phyloP scores from a whole-genome alignment of 139 green algal genomes.

The Tetradesmus lagerheimii region DNA sequence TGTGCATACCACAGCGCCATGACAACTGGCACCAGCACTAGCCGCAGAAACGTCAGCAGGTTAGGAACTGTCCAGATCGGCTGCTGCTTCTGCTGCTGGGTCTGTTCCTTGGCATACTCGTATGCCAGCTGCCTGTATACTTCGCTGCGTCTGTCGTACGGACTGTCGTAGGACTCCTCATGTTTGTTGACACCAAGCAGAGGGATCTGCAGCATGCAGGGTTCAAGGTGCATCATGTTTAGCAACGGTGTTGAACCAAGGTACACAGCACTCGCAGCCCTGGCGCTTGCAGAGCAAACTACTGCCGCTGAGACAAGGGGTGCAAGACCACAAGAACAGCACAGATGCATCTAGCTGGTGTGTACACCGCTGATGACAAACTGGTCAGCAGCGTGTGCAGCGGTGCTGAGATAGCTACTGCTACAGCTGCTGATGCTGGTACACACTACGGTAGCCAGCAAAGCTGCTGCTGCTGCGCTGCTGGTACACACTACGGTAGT shows the following conservation, averaged over 20 bases:
- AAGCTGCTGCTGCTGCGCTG: too few species aligned
- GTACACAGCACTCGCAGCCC: too few species aligned
- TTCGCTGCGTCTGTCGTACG: slow-evolving; percentile 79
- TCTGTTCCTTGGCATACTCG: slow-evolving; percentile 28
- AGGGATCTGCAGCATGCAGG: slow-evolving; percentile 33
- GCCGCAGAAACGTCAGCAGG: slow-evolving; percentile 77
- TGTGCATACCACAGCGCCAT: slow-evolving; percentile 69
- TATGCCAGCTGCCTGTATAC: slow-evolving; percentile 60
- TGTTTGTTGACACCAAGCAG: slow-evolving; percentile 39
- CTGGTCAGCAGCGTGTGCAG: too few species aligned
- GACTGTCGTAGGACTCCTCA: slow-evolving; percentile 75
- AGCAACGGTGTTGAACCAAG: too few species aligned
- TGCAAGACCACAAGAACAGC: not conserved
- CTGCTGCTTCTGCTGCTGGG: slow-evolving; percentile 44
- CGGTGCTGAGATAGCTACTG: too few species aligned
- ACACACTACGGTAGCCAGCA: too few species aligned
- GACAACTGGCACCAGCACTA: slow-evolving; percentile 80
- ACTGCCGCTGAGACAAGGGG: too few species aligned
- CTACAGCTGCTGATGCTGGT: too few species aligned
- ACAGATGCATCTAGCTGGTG: too few species aligned
- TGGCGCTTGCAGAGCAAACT: too few species aligned
- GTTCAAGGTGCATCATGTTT: too few species aligned
- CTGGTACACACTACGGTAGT: not conserved
- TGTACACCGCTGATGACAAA: too few species aligned
- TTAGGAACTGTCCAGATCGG: slow-evolving; percentile 75